phyloP scores from a whole-genome alignment of 2,329 filamentous ascomycete genomes.

The Rugonectria rugulosa region DNA sequence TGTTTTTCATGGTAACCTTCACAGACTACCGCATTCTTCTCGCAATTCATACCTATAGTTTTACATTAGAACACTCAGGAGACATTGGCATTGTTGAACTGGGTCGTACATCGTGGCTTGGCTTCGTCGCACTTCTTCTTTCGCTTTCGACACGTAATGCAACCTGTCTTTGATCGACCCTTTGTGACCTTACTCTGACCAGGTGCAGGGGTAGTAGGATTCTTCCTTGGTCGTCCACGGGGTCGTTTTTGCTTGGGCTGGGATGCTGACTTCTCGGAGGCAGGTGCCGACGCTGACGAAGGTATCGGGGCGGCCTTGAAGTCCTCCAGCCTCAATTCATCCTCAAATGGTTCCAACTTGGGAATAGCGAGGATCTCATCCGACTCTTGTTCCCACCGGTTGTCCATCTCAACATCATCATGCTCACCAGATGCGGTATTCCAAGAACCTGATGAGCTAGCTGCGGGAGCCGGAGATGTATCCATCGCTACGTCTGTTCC shows the following conservation, averaged over 20 bases:
- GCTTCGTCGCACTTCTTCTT: constrained; percentile 79
- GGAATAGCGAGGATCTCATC: constrained; percentile 57
- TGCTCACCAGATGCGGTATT: constrained; percentile 50
- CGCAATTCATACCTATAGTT: constrained; percentile 77
- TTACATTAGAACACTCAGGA: constrained; percentile 25
- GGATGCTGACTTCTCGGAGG: constrained; percentile 16
- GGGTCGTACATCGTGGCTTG: constrained; percentile 65
- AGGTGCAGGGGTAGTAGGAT: constrained; percentile 68
- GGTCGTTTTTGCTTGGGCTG: constrained; percentile 66
- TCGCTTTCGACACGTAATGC: constrained; percentile 70
- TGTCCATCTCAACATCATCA: constrained; percentile 50
- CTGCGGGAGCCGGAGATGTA: constrained; percentile 51
- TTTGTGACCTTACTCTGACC: constrained; percentile 76
- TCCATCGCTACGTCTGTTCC: constrained; percentile 53
- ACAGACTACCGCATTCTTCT: constrained; percentile 92
- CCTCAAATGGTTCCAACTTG: constrained; percentile 65
- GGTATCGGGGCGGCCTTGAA: constrained; percentile 52
- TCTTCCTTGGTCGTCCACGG: constrained; percentile 83
- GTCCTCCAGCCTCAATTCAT: constrained; percentile 62
- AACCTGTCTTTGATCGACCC: constrained; percentile 75
- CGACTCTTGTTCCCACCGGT: constrained; percentile 56
- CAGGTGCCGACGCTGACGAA: constrained; percentile 29
- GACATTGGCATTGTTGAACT: not conserved
- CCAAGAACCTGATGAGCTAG: constrained; percentile 57
- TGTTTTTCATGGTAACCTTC: constrained; percentile 90